These are phyloP conservation scores for Casaregolazyma lundiana DNA, from an alignment of 1,139 yeast species.

Conservation along the genomic window DNA sequence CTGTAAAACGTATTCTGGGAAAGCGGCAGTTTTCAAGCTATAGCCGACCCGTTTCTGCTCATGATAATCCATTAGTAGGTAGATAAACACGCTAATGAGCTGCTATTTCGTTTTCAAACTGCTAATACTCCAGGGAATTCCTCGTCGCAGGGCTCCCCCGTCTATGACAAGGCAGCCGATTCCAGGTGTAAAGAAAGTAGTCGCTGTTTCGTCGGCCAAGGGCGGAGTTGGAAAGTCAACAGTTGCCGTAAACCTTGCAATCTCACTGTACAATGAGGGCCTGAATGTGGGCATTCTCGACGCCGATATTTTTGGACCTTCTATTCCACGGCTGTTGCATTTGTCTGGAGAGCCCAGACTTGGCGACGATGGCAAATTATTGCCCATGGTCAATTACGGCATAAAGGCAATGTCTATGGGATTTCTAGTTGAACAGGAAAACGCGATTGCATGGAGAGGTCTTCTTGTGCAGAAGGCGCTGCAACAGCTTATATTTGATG, in stretches of 20 bases:
- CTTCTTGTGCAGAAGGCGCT: conserved; percentile 83
- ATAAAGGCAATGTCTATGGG: conserved; percentile 90
- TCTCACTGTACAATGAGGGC: conserved; percentile 54
- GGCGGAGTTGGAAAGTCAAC: conserved; percentile 72
- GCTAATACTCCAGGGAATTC: conserved; percentile 40
- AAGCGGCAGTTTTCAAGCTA: conserved; percentile 21
- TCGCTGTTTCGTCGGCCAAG: conserved; percentile 74
- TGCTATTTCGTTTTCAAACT: conserved; percentile 8
- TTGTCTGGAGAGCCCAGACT: conserved; percentile 52
- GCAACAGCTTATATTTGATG: conserved; percentile 76
- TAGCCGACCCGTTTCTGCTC: conserved; percentile 25
- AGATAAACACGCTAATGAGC: conserved; percentile 11
- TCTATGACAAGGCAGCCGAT: conserved; percentile 52
- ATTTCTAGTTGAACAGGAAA: conserved; percentile 56
- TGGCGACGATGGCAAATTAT: conserved; percentile 49
- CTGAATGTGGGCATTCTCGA: conserved; percentile 66
- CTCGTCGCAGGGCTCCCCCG: conserved; percentile 19
- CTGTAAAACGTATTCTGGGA: conserved; percentile 26
- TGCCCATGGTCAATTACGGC: conserved; percentile 75
- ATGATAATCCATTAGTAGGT: conserved; percentile 53
- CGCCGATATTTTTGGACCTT: conserved; percentile 83
- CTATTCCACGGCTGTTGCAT: conserved; percentile 65
- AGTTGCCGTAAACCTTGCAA: conserved; percentile 57
- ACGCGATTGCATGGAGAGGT: conserved; percentile 86
- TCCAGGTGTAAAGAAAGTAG: conserved; percentile 56